Base-by-base conservation (phyloP, 176 grass and related monocot species). In the Eleusine indica region DNA sequence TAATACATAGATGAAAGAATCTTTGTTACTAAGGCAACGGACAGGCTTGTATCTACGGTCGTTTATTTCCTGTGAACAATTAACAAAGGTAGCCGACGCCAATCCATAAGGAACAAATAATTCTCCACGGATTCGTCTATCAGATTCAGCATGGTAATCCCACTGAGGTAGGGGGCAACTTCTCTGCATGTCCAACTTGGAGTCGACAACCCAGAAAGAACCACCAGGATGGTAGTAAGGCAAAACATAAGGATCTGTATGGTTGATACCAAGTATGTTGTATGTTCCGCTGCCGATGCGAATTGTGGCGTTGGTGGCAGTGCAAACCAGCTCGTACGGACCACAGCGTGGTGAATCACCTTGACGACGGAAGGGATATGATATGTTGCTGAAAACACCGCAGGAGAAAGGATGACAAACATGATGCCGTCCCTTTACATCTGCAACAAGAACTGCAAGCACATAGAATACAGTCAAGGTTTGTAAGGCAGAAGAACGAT, bases 391-490 rank as follows among this genome's bases (percentile, higher is more conserved):
- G 21, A 87, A 62, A 81, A 7, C 14, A 0, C 84, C 89, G 5
- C 89, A 94, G 0, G 80, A 89, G 79, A 87, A 94, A 9, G 70
- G 15, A 76, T 17, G 64, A 53, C 83, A 81, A 4, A 80, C 21
- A 66, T 51, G 47, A 21, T 15, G 6, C 4, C 4, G 40, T 18
- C 73, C 79, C 18, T 12, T 10, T 8, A 9, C 85, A 37, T 70
- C 9, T 70, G 52, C 18, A 22, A 39, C 51, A 29, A 77, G 73
- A 87, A 83, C 6, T 40, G 54, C 79, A 49, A 82, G 42, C 48
- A 77, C 9, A 11, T 0, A 47, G 1, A 47, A 47, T 2, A 47
- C 9, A 47, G 44, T 47, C 44, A 47, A 47, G 44, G 44, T 12
- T 47, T 47, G 44, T 47, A 47, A 11, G 9, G 46, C 11, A 61